Evolutionary conservation across 108 stramenopile species (phyloP), one percentile per base, ranked within the genome.

Genomic region (Fistulifera solaris): DNA sequence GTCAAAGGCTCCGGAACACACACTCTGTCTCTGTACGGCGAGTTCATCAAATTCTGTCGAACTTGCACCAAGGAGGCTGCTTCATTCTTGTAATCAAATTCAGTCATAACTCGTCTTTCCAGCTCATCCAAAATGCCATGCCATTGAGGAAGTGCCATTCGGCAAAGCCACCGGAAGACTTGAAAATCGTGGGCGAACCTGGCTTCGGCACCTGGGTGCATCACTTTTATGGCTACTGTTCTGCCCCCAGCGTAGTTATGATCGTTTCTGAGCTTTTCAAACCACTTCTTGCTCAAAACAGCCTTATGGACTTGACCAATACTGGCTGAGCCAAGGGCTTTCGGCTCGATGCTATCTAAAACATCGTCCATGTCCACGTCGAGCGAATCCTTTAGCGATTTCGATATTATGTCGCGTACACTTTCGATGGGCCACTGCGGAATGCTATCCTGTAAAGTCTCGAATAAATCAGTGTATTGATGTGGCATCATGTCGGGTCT

Each of bases 301-400:
- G 80, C 84, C 38, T 52, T 70, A 42, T 86, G 84, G 18, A 72
- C 70, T 51, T 86, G 84, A 23, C 80, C 84, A 48, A 86, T 86
- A 43, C 67, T 66, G 27, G 84, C 84, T 22, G 73, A 75, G 1
- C 84, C 84, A 1, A 86, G 62, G 11, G 75, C 78, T 39, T 65
- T 56, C 21, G 42, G 40, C 22, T 68, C 84, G 8, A 86, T 70
- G 26, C 46, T 50, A 54, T 80, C 67, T 64, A 86, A 86, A 15
- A 86, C 78, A 55, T 81, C 78, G 15, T 81, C 76, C 6, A 63
- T 63, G 13, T 56, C 21, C 28, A 79, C 21, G 19, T 60, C 66
- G 39, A 61, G 59, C 10, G 63, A 35, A 19, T 15, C 17, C 45
- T 53, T 25, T 38, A 81, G 52, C 24, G 73, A 63, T 13, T 72